phyloP scores from a whole-genome alignment of 345 rosid genomes.

The Euphorbia peplus region DNA sequence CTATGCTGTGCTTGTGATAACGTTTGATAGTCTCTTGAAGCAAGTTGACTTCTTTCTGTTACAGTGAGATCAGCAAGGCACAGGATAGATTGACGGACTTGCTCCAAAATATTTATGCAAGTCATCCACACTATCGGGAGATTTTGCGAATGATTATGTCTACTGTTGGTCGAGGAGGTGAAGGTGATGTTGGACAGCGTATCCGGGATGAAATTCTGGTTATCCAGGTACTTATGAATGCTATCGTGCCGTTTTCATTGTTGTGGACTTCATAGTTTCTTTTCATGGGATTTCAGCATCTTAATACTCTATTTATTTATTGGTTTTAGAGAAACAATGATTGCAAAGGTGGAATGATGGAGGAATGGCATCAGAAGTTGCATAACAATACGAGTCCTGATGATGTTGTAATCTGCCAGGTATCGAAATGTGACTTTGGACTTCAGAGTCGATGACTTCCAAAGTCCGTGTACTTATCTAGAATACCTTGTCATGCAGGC shows the following conservation, averaged over 20 bases:
- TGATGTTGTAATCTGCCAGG: conserved; percentile 98
- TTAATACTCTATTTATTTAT: conserved; percentile 10
- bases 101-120: conserved; percentile 62
- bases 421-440: conserved; percentile 28
- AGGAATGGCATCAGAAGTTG: conserved; percentile 99
- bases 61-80: conserved; percentile 95
- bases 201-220: conserved; percentile 97
- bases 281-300: not conserved
- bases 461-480: not conserved
- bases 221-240: conserved; percentile 65
- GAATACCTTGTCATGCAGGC: conserved; percentile 56
- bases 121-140: conserved; percentile 64
- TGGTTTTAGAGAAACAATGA: conserved; percentile 74
- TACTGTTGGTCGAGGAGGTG: conserved; percentile 98
- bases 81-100: conserved; percentile 89
- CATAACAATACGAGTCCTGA: conserved; percentile 99
- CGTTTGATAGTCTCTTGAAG: not conserved
- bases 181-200: conserved; percentile 99
- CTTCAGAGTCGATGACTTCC: conserved; percentile 6
- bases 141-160: conserved; percentile 84
- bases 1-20: conserved; percentile 5
- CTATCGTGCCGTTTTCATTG: conserved; percentile 18
- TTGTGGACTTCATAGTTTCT: conserved; percentile 11
- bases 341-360: conserved; percentile 99
- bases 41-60: conserved; percentile 12